These are phyloP conservation scores for Dalbergia oliveri DNA, from an alignment of 306 rosid genomes.

Conservation along the genomic window DNA sequence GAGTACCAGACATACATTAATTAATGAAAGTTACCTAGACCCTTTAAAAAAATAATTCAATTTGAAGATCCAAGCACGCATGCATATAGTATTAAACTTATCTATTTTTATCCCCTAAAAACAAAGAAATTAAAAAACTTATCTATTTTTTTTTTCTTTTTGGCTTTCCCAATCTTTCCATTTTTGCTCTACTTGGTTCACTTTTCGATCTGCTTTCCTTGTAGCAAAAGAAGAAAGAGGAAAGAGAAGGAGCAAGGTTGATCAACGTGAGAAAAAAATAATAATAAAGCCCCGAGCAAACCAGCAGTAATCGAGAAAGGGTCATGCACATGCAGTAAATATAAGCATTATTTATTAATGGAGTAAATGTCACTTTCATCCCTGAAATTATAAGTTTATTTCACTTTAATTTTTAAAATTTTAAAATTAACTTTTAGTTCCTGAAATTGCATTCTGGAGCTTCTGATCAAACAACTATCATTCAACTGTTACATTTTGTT, in stretches of 20 bases:
- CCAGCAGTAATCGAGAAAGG: constrained; percentile 30
- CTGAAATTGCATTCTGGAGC: too few species aligned
- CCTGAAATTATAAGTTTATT: too few species aligned
- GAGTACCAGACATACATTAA: constrained; percentile 32
- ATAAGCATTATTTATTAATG: background rate
- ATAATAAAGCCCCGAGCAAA: constrained; percentile 41
- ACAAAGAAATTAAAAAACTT: too few species aligned
- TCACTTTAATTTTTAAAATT: too few species aligned
- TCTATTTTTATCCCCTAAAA: background rate
- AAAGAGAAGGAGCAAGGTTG: constrained; percentile 3
- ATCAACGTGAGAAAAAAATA: constrained; percentile 34
- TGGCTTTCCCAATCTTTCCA: constrained; percentile 37
- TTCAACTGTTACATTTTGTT: too few species aligned
- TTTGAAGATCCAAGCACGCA: constrained; percentile 43
- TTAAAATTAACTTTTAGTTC: too few species aligned
- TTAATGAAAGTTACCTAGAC: constrained; percentile 30
- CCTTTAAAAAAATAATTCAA: constrained; percentile 11
- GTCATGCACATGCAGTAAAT: constrained; percentile 43
- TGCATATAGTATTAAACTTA: constrained; percentile 26
- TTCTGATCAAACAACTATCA: too few species aligned
- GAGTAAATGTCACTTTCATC: too few species aligned
- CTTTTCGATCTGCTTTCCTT: constrained; percentile 36
- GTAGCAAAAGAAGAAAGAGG: constrained; percentile 42
- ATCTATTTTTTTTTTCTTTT: background rate
- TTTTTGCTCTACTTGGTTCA: constrained; percentile 34